A percentile compares a stretch with the other conserved stretches of the same genome.
These are phyloP conservation scores for Sordariomycetes sp. DNA, from an alignment of 2,329 filamentous ascomycete genomes.

Conservation along the genomic window DNA sequence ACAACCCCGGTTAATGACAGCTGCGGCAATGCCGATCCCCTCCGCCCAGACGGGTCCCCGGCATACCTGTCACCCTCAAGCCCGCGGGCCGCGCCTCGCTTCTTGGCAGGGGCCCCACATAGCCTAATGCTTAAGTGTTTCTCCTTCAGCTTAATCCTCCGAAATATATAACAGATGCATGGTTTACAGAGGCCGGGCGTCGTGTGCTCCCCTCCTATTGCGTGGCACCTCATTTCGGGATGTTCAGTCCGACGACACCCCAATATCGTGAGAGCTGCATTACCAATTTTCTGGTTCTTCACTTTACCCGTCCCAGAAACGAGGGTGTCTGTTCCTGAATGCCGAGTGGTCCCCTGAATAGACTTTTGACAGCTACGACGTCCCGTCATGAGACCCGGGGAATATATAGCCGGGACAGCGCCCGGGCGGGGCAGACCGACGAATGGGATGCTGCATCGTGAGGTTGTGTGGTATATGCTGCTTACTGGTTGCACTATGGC, in stretches of 20 bases:
- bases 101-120: not conserved
- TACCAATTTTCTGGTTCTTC: not conserved
- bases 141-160: not conserved
- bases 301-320: not conserved
- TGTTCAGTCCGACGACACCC: not conserved
- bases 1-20: not conserved
- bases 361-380: not conserved
- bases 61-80: not conserved
- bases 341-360: conserved; percentile 2
- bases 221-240: not conserved
- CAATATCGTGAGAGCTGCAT: not conserved
- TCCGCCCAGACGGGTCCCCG: not conserved
- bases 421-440: not conserved
- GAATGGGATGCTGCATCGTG: not conserved
- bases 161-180: not conserved
- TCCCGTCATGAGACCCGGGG: not conserved
- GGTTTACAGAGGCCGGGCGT: not conserved
- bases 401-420: conserved; percentile 1
- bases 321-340: not conserved
- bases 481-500: not conserved
- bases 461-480: not conserved
- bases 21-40: not conserved
- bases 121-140: not conserved
- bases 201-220: not conserved
- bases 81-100: not conserved